These are phyloP conservation scores for Trametes versicolor DNA, from an alignment of 1,284 basidiomycete species.

Conservation along the genomic window DNA sequence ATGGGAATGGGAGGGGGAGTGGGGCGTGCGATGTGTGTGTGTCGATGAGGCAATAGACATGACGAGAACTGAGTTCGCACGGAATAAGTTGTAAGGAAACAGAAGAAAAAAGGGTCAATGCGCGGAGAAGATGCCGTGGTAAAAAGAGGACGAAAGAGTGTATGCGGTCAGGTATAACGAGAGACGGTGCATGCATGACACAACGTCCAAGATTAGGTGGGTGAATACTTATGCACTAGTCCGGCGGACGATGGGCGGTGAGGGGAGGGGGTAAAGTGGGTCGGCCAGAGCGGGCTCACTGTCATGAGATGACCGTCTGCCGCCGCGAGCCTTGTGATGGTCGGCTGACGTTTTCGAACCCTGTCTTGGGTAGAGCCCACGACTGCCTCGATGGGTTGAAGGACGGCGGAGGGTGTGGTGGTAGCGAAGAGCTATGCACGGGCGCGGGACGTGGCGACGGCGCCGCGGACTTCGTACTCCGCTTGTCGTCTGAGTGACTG, in stretches of 20 bases:
- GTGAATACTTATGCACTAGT: slow-evolving; percentile 28
- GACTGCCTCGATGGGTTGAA: slow-evolving; percentile 32
- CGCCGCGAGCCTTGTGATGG: slow-evolving; percentile 34
- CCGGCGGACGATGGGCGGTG: slow-evolving; percentile 7
- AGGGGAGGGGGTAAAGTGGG: background rate
- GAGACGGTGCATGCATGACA: slow-evolving; percentile 24
- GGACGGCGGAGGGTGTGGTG: slow-evolving; percentile 29
- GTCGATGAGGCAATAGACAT: background rate
- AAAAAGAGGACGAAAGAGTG: slow-evolving; percentile 11
- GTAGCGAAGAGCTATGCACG: slow-evolving; percentile 32
- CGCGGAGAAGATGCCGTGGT: slow-evolving; percentile 13
- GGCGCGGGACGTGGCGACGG: slow-evolving; percentile 26
- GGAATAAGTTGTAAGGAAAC: background rate
- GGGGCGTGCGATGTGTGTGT: background rate
- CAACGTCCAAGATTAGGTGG: slow-evolving; percentile 31
- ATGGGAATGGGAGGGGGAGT: background rate
- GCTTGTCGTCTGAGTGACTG: slow-evolving; percentile 27
- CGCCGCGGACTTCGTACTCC: slow-evolving; percentile 21
- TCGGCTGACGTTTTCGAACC: slow-evolving; percentile 39
- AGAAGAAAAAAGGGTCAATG: slow-evolving; percentile 10
- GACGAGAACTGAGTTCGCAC: slow-evolving; percentile 5
- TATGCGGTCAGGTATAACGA: slow-evolving; percentile 33
- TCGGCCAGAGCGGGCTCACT: background rate
- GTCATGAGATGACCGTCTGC: slow-evolving; percentile 36
- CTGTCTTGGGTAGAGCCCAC: slow-evolving; percentile 33